Percentiles rank a stretch among this genome's conserved stretches.
These are phyloP conservation scores for Pseudogymnoascus sp. DNA, from an alignment of 2,329 filamentous ascomycete genomes.

Conservation along the genomic window DNA sequence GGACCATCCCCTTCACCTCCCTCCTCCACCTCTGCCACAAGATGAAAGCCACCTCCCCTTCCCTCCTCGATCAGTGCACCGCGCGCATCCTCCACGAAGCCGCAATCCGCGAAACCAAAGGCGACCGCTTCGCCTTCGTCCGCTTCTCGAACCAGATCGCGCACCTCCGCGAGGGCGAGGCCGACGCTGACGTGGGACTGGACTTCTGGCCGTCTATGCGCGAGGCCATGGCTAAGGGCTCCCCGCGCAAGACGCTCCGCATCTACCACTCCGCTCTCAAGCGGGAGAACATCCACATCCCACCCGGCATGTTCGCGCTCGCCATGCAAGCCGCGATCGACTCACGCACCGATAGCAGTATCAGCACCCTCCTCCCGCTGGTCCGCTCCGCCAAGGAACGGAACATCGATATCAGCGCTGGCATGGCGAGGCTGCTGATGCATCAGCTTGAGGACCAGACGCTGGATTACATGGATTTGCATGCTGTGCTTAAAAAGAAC, in stretches of 20 bases:
- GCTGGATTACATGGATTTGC: neutral
- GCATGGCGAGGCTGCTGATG: conserved; percentile 20
- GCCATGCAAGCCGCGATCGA: conserved; percentile 24
- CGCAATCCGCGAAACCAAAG: neutral
- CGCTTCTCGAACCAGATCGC: neutral
- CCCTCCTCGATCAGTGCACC: conserved; percentile 14
- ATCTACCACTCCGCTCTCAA: conserved; percentile 21
- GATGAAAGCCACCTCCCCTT: conserved; percentile 14
- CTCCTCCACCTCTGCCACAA: conserved; percentile 17
- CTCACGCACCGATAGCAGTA: conserved; percentile 10
- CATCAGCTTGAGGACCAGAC: conserved; percentile 14
- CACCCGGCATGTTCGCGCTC: conserved; percentile 14
- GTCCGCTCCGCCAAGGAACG: conserved; percentile 22
- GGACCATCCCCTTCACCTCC: conserved; percentile 21
- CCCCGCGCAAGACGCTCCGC: conserved; percentile 17
- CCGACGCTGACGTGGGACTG: neutral
- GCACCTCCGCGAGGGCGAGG: neutral
- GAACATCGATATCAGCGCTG: conserved; percentile 16
- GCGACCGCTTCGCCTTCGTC: neutral
- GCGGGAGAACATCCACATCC: conserved; percentile 13
- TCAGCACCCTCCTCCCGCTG: conserved; percentile 23
- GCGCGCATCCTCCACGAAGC: conserved; percentile 15
- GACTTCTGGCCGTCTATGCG: conserved; percentile 16
- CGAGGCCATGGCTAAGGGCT: conserved; percentile 15
- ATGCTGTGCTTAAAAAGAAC: neutral